phyloP scores from a whole-genome alignment of 179 eudicot genomes.

The Drosera spatulata region DNA sequence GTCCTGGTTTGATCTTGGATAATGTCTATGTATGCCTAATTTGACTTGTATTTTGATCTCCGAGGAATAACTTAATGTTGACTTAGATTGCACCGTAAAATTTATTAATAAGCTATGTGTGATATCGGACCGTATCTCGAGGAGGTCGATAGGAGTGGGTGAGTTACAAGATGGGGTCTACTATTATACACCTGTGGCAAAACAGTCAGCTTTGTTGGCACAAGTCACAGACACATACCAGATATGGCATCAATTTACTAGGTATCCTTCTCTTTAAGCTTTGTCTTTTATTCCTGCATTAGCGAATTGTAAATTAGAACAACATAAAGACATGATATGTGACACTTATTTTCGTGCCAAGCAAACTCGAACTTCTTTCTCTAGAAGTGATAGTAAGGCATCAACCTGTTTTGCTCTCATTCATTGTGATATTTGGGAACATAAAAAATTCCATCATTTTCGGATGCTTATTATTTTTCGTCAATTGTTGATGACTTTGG shows the following conservation, averaged over 20 bases:
- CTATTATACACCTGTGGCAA: background rate
- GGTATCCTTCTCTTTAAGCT: background rate
- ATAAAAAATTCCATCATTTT: background rate
- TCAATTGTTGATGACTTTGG: background rate
- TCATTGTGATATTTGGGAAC: background rate
- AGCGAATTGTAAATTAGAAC: background rate
- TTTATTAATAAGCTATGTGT: slow-evolving; percentile 1
- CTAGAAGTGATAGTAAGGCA: background rate
- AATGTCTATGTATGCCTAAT: background rate
- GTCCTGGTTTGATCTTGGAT: background rate
- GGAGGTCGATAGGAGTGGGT: background rate
- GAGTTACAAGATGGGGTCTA: background rate
- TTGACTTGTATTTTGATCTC: background rate
- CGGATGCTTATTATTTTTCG: background rate
- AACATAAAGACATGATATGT: background rate
- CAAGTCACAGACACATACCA: too few species aligned
- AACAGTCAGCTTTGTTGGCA: background rate
- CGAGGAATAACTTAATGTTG: background rate
- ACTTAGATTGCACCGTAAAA: background rate
- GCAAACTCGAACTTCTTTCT: background rate
- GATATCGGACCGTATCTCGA: background rate
- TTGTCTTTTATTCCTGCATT: background rate
- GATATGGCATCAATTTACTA: background rate
- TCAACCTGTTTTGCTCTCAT: background rate
- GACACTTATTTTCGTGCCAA: background rate